Percentiles rank a stretch among this genome's conserved stretches.
Conservation (phyloP, 2,329 filamentous ascomycete genomes). For the Ascochyta viciae-villosae region DNA sequence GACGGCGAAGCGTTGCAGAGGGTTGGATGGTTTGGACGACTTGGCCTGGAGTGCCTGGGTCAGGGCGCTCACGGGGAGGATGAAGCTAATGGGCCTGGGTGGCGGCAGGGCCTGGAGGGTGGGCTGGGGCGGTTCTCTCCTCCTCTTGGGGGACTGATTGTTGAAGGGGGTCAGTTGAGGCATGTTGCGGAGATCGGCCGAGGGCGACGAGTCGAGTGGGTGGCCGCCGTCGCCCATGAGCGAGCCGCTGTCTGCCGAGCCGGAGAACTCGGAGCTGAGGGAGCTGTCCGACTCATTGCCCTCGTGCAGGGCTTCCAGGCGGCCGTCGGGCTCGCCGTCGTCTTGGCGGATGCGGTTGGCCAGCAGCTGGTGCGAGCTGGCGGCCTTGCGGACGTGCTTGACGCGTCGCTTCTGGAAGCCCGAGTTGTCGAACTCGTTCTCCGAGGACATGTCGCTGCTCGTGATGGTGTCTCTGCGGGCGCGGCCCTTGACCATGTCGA, state of each 20-base stretch:
- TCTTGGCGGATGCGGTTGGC: conserved; percentile 62
- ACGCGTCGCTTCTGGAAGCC: conserved; percentile 67
- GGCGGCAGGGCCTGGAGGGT: conserved; percentile 73
- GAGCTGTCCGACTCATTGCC: conserved; percentile 50
- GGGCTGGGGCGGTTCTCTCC: conserved; percentile 56
- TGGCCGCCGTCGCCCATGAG: conserved; percentile 71
- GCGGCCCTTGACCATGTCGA: conserved; percentile 74
- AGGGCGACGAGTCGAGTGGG: conserved; percentile 62
- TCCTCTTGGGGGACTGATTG: conserved; percentile 66
- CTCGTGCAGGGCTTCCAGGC: conserved; percentile 51
- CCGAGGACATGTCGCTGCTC: conserved; percentile 82
- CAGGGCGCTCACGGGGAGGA: conserved; percentile 73
- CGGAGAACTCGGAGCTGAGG: conserved; percentile 50
- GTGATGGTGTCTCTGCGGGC: conserved; percentile 78
- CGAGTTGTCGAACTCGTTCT: conserved; percentile 76
- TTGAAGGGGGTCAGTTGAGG: conserved; percentile 52
- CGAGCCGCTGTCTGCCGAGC: conserved; percentile 68
- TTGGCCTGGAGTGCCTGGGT: conserved; percentile 77
- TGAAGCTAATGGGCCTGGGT: conserved; percentile 73
- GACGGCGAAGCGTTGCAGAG: conserved; percentile 78
- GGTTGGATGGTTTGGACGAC: conserved; percentile 71
- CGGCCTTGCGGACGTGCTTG: conserved; percentile 66
- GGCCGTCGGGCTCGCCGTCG: conserved; percentile 41
- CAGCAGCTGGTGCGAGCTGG: conserved; percentile 60
- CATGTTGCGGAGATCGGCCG: conserved; percentile 53